Conservation (phyloP, 2,329 filamentous ascomycete species). For the Cladophialophora yegresii region DNA sequence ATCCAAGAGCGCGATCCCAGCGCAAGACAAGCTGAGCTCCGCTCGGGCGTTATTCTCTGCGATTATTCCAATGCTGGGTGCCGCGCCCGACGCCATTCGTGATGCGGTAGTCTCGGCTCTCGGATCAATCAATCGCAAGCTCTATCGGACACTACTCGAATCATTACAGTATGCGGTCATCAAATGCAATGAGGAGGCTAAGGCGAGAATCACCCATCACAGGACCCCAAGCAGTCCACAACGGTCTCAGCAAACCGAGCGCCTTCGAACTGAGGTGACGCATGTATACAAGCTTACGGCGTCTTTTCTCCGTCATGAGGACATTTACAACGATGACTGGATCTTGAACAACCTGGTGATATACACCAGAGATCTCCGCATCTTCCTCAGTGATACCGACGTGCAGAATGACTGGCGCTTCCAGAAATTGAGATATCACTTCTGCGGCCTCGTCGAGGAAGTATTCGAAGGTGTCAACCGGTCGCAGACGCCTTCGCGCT, state of each 20-base stretch:
- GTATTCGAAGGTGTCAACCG: slow-evolving; percentile 88
- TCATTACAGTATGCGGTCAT: slow-evolving; percentile 84
- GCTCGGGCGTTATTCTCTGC: slow-evolving; percentile 88
- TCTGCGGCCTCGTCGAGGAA: slow-evolving; percentile 90
- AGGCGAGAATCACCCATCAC: slow-evolving; percentile 77
- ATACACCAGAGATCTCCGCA: slow-evolving; percentile 87
- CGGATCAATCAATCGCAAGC: slow-evolving; percentile 90
- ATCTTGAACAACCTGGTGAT: slow-evolving; percentile 83
- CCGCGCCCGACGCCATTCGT: slow-evolving; percentile 75
- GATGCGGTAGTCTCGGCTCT: slow-evolving; percentile 89
- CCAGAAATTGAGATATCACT: slow-evolving; percentile 86
- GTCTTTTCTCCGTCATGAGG: slow-evolving; percentile 76
- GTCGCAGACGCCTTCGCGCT: slow-evolving; percentile 79
- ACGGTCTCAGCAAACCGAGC: slow-evolving; percentile 79
- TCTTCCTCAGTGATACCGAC: slow-evolving; percentile 92
- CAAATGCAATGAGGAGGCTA: slow-evolving; percentile 84
- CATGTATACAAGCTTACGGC: slow-evolving; percentile 94
- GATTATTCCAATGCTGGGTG: slow-evolving; percentile 82
- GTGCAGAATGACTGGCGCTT: slow-evolving; percentile 95
- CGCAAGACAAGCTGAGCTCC: slow-evolving; percentile 77
- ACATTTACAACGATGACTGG: slow-evolving; percentile 84
- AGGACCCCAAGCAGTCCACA: slow-evolving; percentile 80
- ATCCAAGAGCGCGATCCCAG: slow-evolving; percentile 59
- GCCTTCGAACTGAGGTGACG: slow-evolving; percentile 88
- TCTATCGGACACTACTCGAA: slow-evolving; percentile 87